Evolutionary conservation across 108 stramenopile genomes (phyloP).

Genomic region (Stephanodiscus minutulus): DNA sequence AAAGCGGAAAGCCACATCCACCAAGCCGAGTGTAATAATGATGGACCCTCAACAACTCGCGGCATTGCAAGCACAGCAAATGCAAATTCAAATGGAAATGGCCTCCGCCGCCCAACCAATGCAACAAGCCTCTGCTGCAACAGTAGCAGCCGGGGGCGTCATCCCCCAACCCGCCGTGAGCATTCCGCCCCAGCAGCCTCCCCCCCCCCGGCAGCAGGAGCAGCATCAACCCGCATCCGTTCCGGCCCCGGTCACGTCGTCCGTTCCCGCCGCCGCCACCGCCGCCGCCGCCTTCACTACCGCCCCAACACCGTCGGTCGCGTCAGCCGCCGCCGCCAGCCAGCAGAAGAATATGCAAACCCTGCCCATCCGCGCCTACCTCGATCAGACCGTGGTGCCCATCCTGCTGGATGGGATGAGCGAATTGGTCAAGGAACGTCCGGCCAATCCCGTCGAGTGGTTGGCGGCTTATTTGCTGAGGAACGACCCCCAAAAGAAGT

Average conservation of each 20-base stretch:
- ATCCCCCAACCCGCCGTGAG: background rate
- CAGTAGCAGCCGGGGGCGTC: background rate
- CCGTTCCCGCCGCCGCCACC: background rate
- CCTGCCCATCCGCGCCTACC: conserved; percentile 97
- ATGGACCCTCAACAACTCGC: conserved; percentile 14
- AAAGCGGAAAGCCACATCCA: background rate
- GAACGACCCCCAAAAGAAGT: conserved; percentile 92
- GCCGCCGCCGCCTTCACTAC: no score
- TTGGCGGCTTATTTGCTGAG: conserved; percentile 93
- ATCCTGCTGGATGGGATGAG: conserved; percentile 98
- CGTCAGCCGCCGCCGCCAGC: background rate
- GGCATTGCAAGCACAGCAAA: conserved; percentile 5
- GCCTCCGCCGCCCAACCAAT: background rate
- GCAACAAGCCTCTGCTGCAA: background rate
- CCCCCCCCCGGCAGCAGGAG: conserved; percentile 7
- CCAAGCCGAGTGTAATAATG: no score
- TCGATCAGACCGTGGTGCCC: conserved; percentile 99
- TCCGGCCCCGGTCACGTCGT: background rate
- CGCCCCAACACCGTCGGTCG: background rate
- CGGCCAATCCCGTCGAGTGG: conserved; percentile 97
- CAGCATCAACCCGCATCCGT: conserved; percentile 3
- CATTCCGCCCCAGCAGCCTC: background rate
- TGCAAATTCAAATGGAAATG: conserved; percentile 11
- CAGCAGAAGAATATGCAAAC: conserved; percentile 62
- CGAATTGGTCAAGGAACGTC: conserved; percentile 97